Evolutionary conservation across 2,329 filamentous ascomycete species (phyloP).

Genomic region (Coleophoma crateriformis): DNA sequence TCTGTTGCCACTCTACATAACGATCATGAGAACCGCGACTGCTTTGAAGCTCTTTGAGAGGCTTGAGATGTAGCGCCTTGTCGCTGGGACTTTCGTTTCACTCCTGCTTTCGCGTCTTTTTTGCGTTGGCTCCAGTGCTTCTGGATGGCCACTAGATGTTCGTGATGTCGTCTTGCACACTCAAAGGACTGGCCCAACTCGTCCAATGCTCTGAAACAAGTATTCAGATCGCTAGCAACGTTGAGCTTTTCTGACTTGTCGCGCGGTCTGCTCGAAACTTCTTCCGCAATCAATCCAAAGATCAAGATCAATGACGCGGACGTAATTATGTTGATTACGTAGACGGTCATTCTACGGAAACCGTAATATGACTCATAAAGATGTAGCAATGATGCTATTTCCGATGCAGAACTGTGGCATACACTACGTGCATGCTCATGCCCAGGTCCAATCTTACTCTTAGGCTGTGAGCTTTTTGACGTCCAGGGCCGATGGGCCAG

Average conservation of each 20-base stretch:
- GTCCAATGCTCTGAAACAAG: slow-evolving; percentile 35
- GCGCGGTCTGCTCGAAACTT: not conserved
- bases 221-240: slow-evolving; percentile 31
- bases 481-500: slow-evolving; percentile 31
- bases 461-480: slow-evolving; percentile 33
- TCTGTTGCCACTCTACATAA: not conserved
- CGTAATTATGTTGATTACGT: slow-evolving; percentile 37
- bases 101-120: not conserved
- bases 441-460: slow-evolving; percentile 34
- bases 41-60: not conserved
- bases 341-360: slow-evolving; percentile 36
- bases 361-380: slow-evolving; percentile 35
- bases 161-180: slow-evolving; percentile 32
- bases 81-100: not conserved
- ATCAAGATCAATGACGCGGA: slow-evolving; percentile 33
- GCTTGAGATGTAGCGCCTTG: not conserved
- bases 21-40: not conserved
- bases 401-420: slow-evolving; percentile 34
- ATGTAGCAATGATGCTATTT: slow-evolving; percentile 32
- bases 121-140: slow-evolving; percentile 23
- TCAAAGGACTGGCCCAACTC: slow-evolving; percentile 33
- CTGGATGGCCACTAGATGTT: slow-evolving; percentile 31
- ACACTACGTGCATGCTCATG: slow-evolving; percentile 36
- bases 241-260: not conserved
- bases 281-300: slow-evolving; percentile 18